Conservation (phyloP, 768 basidiomycete species). For the Pisolithus orientalis region DNA sequence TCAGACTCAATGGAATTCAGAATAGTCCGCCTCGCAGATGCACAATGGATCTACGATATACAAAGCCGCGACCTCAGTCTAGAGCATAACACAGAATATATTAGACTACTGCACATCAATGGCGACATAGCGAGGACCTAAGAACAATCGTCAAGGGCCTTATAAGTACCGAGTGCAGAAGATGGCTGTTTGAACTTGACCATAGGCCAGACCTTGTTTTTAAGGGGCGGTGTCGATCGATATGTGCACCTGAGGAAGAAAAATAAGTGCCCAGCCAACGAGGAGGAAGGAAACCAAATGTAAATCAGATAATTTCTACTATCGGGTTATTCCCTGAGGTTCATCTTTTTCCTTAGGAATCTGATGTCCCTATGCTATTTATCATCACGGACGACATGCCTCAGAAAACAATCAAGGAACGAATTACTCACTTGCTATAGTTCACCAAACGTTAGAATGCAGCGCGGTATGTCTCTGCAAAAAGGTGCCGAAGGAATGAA, state of each 20-base stretch:
- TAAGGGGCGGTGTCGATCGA: constrained; percentile 35
- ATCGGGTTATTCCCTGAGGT: constrained; percentile 47
- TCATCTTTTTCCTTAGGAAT: constrained; percentile 40
- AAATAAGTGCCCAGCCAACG: not conserved
- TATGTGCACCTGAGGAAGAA: constrained; percentile 44
- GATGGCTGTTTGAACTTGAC: constrained; percentile 42
- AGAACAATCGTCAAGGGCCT: constrained; percentile 87
- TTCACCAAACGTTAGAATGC: constrained; percentile 57
- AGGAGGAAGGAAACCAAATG: constrained; percentile 15
- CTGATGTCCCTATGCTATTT: constrained; percentile 45
- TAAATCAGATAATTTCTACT: constrained; percentile 48
- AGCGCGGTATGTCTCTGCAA: constrained; percentile 61
- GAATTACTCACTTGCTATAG: constrained; percentile 61
- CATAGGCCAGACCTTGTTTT: constrained; percentile 61
- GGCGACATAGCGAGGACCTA: constrained; percentile 11
- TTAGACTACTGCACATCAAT: constrained; percentile 13
- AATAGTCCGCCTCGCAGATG: constrained; percentile 77
- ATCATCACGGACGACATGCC: constrained; percentile 28
- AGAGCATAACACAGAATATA: constrained; percentile 10
- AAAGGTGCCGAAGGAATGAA: constrained; percentile 93
- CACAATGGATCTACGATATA: constrained; percentile 86
- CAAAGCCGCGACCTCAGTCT: constrained; percentile 91
- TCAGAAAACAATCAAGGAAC: not conserved
- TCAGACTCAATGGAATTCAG: constrained; percentile 70
- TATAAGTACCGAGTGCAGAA: constrained; percentile 62